Conservation (phyloP, 1,284 basidiomycete species). For the Anthracocystis setariae region DNA sequence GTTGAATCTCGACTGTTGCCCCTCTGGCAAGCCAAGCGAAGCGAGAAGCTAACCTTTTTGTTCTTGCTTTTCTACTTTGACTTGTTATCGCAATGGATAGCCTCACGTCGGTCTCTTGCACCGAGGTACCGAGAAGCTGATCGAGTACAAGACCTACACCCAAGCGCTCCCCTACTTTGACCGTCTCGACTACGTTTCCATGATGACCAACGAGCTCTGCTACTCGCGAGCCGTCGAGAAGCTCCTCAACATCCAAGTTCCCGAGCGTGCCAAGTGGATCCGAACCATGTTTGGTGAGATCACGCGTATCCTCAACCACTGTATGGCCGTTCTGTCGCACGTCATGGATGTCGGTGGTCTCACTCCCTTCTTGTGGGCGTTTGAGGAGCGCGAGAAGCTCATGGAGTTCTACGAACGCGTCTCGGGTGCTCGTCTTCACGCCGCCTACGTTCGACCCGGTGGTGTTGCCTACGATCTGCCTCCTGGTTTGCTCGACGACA, state of each 20-base stretch:
- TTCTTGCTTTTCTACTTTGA: conserved; percentile 8
- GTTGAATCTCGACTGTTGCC: too few relatives aligned
- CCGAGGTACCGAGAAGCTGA: conserved; percentile 97
- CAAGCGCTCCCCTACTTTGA: conserved; percentile 99
- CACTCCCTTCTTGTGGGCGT: conserved; percentile 99
- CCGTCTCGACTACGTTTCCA: conserved; percentile 97
- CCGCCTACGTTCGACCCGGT: conserved; percentile 97
- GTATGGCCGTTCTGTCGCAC: conserved; percentile 97
- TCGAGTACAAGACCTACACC: conserved; percentile 98
- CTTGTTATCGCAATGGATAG: conserved; percentile 7
- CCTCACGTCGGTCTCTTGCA: conserved; percentile 96
- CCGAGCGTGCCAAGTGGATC: conserved; percentile 99
- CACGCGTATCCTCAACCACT: conserved; percentile 93
- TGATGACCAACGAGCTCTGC: conserved; percentile 77
- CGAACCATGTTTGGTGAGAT: conserved; percentile 97
- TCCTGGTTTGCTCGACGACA: conserved; percentile 94
- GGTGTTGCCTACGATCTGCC: conserved; percentile 98
- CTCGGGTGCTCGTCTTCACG: conserved; percentile 94
- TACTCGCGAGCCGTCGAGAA: conserved; percentile 98
- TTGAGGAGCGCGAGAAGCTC: conserved; percentile 99
- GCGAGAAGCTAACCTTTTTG: conserved; percentile 62
- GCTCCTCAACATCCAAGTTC: conserved; percentile 96
- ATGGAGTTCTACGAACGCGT: conserved; percentile 99
- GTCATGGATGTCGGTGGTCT: conserved; percentile 82
- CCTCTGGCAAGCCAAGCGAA: too few relatives aligned